A percentile compares a stretch with the other conserved stretches of the same genome.
phyloP scores from a whole-genome alignment of 2,329 filamentous ascomycete genomes.

The Xylaria sp. region DNA sequence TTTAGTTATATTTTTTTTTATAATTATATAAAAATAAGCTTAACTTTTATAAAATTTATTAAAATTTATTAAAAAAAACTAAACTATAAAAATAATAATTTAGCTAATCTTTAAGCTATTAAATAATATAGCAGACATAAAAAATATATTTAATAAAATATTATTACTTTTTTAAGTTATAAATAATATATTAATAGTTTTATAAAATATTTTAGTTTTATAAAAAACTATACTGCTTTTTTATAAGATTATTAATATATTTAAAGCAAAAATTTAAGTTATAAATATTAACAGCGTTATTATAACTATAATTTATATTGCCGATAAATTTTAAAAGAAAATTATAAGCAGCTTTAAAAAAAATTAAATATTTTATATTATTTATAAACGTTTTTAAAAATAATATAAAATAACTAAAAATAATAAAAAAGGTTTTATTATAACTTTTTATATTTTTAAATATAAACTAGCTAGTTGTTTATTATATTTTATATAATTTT shows the following conservation, averaged over 20 bases:
- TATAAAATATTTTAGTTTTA: too few relatives aligned
- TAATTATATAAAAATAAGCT: too few relatives aligned
- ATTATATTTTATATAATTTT: not conserved
- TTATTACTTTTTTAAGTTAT: too few relatives aligned
- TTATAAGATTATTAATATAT: not conserved
- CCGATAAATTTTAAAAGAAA: not conserved
- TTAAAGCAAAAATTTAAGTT: not conserved
- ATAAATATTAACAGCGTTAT: not conserved
- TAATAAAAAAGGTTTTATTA: not conserved
- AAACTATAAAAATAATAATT: too few relatives aligned
- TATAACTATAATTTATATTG: not conserved
- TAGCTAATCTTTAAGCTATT: too few relatives aligned
- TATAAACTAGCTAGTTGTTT: slow-evolving; percentile 9
- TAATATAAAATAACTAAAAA: slow-evolving; percentile 3
- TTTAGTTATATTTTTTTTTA: not conserved
- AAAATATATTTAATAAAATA: too few relatives aligned
- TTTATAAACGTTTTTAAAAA: slow-evolving; percentile 7
- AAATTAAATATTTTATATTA: not conserved
- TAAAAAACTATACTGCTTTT: not conserved
- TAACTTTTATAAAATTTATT: too few relatives aligned
- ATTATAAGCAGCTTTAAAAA: not conserved
- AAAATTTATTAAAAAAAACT: too few relatives aligned
- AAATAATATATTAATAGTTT: too few relatives aligned
- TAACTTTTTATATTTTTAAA: not conserved
- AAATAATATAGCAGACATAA: too few relatives aligned